Base-by-base conservation (phyloP, 371 early-diverging fungal genomes). In the Smittium culicis region DNA sequence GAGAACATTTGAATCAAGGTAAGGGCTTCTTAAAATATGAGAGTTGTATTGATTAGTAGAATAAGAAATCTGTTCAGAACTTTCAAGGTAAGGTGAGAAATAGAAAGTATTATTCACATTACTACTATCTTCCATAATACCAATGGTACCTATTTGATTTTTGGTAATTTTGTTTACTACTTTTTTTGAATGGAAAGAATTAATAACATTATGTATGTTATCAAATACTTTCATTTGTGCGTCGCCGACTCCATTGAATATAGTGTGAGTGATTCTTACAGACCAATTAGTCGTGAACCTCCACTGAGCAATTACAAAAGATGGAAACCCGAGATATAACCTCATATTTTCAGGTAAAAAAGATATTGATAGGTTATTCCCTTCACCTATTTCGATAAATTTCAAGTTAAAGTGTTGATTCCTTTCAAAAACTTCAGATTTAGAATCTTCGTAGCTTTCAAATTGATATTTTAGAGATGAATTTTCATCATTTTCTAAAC, bases 211-310 rank as follows among this genome's bases (percentile, higher is more conserved):
- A 14, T 69, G 74, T 65, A 77, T 33, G 29, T 71, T 70, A 68
- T 71, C 67, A 33, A 67, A 66, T 29, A 77, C 70, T 24, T 70
- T 57, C 59, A 67, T 74, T 28, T 78, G 72, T 35, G 77, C 69
- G 17, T 69, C 72, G 16, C 66, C 30, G 2, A 69, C 68, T 25
- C 78, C 78, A 35, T 77, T 77, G 56, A 69, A 77, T 32, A 77
- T 57, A 32, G 58, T 66, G 24, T 77, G 70, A 2, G 78, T 58
- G 60, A 77, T 71, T 1, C 77, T 71, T 57, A 77, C 56, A 1
- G 73, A 66, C 77, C 77, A 77, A 64, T 70, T 74, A 14, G 77
- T 78, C 2, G 56, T 65, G 72, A 73, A 77, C 59, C 69, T 66
- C 77, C 77, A 77, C 34, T 56, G 75, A 20, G 66, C 70, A 1